Conservation (phyloP, 2,329 filamentous ascomycete species). For the Exophiala calicioides region DNA sequence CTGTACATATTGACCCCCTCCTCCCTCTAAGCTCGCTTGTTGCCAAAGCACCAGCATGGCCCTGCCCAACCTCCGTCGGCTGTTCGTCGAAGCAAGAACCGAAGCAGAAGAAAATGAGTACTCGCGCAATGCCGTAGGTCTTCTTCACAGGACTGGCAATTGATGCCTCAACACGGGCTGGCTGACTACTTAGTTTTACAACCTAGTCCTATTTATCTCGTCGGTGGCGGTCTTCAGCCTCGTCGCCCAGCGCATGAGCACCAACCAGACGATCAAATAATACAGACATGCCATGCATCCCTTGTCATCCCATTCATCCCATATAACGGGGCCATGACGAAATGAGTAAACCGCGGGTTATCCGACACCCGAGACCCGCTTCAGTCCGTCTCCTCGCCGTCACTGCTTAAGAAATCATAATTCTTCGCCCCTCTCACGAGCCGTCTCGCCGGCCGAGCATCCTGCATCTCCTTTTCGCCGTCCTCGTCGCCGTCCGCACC, state of each 20-base stretch:
- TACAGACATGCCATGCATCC: neutral
- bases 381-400: constrained; percentile 63
- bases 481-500: constrained; percentile 56
- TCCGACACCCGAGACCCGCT: neutral
- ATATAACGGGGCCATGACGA: too few species aligned
- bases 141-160: neutral
- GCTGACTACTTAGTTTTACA: constrained; percentile 74
- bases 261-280: constrained; percentile 39
- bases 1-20: too few species aligned
- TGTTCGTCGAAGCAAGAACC: constrained; percentile 91
- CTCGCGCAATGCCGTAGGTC: constrained; percentile 81
- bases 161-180: neutral
- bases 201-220: constrained; percentile 93
- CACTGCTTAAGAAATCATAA: constrained; percentile 65
- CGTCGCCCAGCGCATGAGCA: constrained; percentile 79
- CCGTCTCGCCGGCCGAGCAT: constrained; percentile 41
- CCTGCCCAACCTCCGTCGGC: constrained; percentile 88
- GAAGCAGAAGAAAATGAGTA: constrained; percentile 94
- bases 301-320: neutral
- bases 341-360: too few species aligned
- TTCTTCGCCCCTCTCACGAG: constrained; percentile 46
- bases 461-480: constrained; percentile 34
- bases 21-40: too few species aligned
- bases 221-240: constrained; percentile 94
- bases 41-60: constrained; percentile 30